Percentiles rank a stretch among this genome's conserved stretches.
Conservation (phyloP, 306 rosid species). For the Carpinus viminea region DNA sequence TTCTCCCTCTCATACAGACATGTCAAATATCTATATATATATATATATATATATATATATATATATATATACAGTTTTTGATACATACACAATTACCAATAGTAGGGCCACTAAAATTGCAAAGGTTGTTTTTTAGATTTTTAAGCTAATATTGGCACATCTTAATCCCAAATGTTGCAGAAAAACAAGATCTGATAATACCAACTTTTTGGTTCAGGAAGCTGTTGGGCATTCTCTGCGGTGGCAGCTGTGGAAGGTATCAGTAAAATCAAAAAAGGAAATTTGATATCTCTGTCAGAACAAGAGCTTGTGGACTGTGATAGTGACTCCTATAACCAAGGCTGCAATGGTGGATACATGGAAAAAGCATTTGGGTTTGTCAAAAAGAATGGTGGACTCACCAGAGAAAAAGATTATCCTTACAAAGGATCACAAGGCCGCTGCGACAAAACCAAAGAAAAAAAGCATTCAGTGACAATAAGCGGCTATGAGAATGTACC, state of each 20-base stretch:
- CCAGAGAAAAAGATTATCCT: constrained; percentile 52
- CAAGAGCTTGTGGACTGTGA: constrained; percentile 79
- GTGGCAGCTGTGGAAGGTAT: constrained; percentile 85
- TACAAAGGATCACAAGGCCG: constrained; percentile 40
- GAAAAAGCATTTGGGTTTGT: constrained; percentile 59
- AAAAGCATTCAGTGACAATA: constrained; percentile 32
- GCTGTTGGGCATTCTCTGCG: constrained; percentile 87
- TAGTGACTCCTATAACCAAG: constrained; percentile 41
- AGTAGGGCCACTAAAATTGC: background rate
- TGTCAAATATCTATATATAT: too few relatives aligned
- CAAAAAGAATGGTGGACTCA: constrained; percentile 41
- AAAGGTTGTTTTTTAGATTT: background rate
- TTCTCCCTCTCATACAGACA: too few relatives aligned
- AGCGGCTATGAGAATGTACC: constrained; percentile 59
- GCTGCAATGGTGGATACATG: constrained; percentile 74
- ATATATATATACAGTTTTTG: too few relatives aligned
- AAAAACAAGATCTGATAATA: background rate
- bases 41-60: too few relatives aligned
- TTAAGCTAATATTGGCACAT: background rate
- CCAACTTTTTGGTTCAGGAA: constrained; percentile 46
- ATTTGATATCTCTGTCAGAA: constrained; percentile 60
- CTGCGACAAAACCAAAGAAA: constrained; percentile 40
- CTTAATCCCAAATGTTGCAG: background rate
- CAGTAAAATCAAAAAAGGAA: constrained; percentile 60
- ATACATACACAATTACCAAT: background rate